Conservation (phyloP, 805 yeast species). For the Candida nitratophila region DNA sequence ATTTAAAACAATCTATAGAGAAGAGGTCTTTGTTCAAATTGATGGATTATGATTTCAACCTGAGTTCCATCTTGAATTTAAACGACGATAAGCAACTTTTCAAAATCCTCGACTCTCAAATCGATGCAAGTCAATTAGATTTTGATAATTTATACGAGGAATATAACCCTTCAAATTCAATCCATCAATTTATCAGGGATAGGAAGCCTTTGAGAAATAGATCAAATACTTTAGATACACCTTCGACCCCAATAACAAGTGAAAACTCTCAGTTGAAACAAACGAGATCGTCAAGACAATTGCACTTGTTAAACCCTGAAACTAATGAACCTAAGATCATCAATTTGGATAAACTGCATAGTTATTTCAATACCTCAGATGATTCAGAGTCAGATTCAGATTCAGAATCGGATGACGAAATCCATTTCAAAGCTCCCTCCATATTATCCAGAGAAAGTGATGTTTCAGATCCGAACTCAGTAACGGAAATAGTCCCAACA, state of each 20-base stretch:
- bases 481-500: too few relatives aligned
- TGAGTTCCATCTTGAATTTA: conserved; percentile 19
- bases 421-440: neutral
- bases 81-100: conserved; percentile 23
- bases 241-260: conserved; percentile 5
- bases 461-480: too few relatives aligned
- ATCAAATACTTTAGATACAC: conserved; percentile 22
- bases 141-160: conserved; percentile 19
- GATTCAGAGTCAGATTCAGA: conserved; percentile 1
- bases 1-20: conserved; percentile 19
- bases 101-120: conserved; percentile 15
- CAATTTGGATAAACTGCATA: conserved; percentile 22
- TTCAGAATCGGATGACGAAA: neutral
- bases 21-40: conserved; percentile 19
- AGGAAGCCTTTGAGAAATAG: conserved; percentile 12
- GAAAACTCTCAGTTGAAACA: conserved; percentile 13
- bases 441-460: neutral
- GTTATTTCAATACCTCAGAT: conserved; percentile 23
- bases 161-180: conserved; percentile 1
- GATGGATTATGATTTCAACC: conserved; percentile 27
- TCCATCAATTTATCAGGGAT: neutral
- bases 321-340: conserved; percentile 16
- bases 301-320: conserved; percentile 16
- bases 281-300: conserved; percentile 22
- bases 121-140: conserved; percentile 20